phyloP scores from a whole-genome alignment of 2,329 filamentous ascomycete genomes.

The Coniochaeta ligniaria region DNA sequence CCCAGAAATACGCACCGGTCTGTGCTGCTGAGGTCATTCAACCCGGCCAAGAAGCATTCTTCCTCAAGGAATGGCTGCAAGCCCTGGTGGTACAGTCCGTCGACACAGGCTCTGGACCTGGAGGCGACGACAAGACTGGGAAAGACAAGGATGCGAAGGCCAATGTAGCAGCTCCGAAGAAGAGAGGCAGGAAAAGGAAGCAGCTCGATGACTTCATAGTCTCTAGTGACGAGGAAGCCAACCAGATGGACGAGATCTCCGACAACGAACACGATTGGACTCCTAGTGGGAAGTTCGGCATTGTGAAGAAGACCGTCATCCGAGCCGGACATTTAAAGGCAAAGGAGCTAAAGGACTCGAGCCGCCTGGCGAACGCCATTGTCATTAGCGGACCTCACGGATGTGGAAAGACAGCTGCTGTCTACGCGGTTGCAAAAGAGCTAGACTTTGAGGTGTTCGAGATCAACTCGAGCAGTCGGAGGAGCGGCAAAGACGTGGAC shows the following conservation, averaged over 20 bases:
- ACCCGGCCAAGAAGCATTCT: conserved; percentile 56
- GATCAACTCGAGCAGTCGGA: conserved; percentile 75
- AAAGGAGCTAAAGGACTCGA: conserved; percentile 31
- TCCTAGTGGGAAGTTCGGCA: conserved; percentile 25
- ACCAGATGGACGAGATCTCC: conserved; percentile 61
- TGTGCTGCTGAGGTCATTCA: conserved; percentile 69
- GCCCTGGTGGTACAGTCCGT: conserved; percentile 71
- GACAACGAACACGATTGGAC: conserved; percentile 48
- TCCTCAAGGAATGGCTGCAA: conserved; percentile 76
- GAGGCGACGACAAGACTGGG: conserved; percentile 18
- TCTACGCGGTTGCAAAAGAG: conserved; percentile 88
- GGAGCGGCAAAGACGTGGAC: conserved; percentile 82
- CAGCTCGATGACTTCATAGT: conserved; percentile 77
- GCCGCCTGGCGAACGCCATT: conserved; percentile 64
- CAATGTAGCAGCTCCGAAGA: conserved; percentile 43
- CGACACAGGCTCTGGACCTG: conserved; percentile 43
- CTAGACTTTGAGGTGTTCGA: conserved; percentile 92
- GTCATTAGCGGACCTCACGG: conserved; percentile 84
- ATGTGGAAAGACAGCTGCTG: conserved; percentile 86
- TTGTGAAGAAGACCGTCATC: conserved; percentile 47
- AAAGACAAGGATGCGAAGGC: conserved; percentile 18
- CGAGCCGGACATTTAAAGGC: conserved; percentile 29
- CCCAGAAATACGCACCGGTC: conserved; percentile 75
- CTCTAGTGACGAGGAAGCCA: conserved; percentile 66
- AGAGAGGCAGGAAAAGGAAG: conserved; percentile 65